Conservation (phyloP, 139 green algal species). For the Coelastrella sp. region DNA sequence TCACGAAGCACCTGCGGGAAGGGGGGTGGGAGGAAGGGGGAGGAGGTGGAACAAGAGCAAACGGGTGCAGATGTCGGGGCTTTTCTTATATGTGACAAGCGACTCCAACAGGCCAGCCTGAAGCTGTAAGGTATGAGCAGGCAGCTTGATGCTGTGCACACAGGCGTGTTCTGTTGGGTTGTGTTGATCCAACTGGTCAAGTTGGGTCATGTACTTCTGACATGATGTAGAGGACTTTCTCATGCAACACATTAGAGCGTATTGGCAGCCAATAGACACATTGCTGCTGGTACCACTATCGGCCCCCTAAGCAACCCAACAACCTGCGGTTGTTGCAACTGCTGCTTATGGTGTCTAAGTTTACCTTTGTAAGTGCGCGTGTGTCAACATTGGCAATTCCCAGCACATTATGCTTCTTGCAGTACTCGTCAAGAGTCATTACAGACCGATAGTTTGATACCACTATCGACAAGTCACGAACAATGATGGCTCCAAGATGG, state of each 20-base stretch:
- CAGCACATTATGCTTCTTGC: conserved; percentile 76
- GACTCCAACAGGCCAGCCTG: too few species aligned
- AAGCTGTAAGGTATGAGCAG: too few species aligned
- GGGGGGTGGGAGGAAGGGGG: neutral
- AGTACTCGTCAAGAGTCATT: conserved; percentile 83
- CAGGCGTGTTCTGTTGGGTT: too few species aligned
- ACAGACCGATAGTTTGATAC: conserved; percentile 98
- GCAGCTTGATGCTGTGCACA: too few species aligned
- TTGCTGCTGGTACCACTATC: neutral
- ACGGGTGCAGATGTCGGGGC: too few species aligned
- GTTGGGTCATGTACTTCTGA: too few species aligned
- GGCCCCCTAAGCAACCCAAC: too few species aligned
- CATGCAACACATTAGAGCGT: too few species aligned
- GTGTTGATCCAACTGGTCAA: too few species aligned
- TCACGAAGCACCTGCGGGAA: conserved; percentile 77
- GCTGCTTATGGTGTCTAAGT: neutral
- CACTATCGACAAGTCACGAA: conserved; percentile 81
- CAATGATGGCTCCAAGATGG: conserved; percentile 91
- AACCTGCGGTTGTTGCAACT: neutral
- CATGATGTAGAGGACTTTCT: neutral
- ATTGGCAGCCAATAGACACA: too few species aligned
- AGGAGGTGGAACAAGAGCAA: too few species aligned
- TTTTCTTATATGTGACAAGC: too few species aligned
- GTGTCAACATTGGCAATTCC: conserved; percentile 96
- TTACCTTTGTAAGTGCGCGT: conserved; percentile 87